Evolutionary conservation across 2,329 filamentous ascomycete genomes (phyloP).

Genomic region (Sarocladium oryzae): DNA sequence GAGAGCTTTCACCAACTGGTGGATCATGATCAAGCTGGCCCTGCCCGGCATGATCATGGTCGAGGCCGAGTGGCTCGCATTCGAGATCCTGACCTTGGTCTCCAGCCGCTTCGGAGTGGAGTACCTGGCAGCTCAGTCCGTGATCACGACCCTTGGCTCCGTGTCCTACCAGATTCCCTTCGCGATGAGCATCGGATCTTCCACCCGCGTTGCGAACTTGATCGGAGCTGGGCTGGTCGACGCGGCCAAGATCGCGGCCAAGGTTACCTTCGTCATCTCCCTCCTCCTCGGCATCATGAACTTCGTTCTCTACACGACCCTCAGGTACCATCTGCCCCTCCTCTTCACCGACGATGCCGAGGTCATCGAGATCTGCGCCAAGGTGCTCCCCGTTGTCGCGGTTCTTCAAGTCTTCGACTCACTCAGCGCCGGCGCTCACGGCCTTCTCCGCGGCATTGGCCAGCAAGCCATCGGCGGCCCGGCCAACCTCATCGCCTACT

Average conservation of each 20-base stretch:
- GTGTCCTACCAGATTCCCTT: conserved; percentile 82
- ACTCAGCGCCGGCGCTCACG: conserved; percentile 69
- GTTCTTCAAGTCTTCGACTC: conserved; percentile 89
- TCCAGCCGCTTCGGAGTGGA: conserved; percentile 73
- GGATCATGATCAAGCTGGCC: conserved; percentile 77
- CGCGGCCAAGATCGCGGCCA: conserved; percentile 74
- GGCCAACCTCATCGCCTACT: conserved; percentile 81
- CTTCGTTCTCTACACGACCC: conserved; percentile 57
- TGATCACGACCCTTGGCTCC: conserved; percentile 70
- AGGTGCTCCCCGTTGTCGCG: conserved; percentile 72
- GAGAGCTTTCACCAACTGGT: conserved; percentile 67
- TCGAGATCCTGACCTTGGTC: conserved; percentile 83
- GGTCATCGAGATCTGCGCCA: conserved; percentile 62
- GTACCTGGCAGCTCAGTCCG: conserved; percentile 79
- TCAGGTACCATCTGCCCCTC: conserved; percentile 67
- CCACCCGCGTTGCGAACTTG: conserved; percentile 83
- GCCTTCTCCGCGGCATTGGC: conserved; percentile 79
- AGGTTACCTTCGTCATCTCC: conserved; percentile 63
- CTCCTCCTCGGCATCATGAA: conserved; percentile 74
- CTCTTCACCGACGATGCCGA: conserved; percentile 71
- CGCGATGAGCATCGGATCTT: conserved; percentile 80
- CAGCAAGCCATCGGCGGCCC: conserved; percentile 87
- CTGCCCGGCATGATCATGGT: conserved; percentile 91
- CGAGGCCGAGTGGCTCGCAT: conserved; percentile 86
- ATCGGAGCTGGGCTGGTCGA: conserved; percentile 80